These are phyloP conservation scores for Dactylellina sp. DNA, from an alignment of 2,329 filamentous ascomycete genomes.

Conservation along the genomic window DNA sequence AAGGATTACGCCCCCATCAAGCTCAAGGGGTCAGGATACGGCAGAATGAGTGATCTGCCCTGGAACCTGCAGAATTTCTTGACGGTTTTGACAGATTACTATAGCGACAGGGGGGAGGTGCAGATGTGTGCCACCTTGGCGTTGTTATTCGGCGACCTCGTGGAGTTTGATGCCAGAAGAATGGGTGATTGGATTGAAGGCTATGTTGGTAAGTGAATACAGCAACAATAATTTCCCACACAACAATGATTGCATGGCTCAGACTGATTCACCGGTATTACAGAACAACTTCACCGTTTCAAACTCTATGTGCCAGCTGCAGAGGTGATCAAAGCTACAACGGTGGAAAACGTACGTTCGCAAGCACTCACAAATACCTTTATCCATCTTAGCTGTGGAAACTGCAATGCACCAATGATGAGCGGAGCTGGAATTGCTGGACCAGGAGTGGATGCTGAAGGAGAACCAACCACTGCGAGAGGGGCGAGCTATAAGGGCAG, in stretches of 20 bases:
- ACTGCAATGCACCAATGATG: conserved; percentile 47
- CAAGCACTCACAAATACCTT: conserved; percentile 54
- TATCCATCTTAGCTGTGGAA: conserved; percentile 50
- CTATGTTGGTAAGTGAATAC: conserved; percentile 57
- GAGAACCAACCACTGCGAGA: conserved; percentile 39
- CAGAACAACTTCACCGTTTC: conserved; percentile 58
- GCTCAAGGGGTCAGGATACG: conserved; percentile 45
- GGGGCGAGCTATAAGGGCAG: conserved; percentile 56
- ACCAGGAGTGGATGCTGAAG: conserved; percentile 29
- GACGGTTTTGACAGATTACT: conserved; percentile 57
- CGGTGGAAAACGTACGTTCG: conserved; percentile 37
- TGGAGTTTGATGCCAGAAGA: conserved; percentile 55
- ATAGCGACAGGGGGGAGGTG: conserved; percentile 57
- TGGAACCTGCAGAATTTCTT: conserved; percentile 58
- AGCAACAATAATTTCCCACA: background rate
- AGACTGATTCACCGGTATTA: background rate
- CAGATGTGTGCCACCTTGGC: conserved; percentile 59
- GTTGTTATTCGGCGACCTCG: conserved; percentile 46
- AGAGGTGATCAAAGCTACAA: conserved; percentile 47
- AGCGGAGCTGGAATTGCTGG: conserved; percentile 9
- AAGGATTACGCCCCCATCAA: conserved; percentile 47
- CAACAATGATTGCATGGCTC: background rate
- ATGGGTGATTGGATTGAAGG: conserved; percentile 59
- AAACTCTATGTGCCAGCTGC: conserved; percentile 58
- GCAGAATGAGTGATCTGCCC: conserved; percentile 49